phyloP scores from a whole-genome alignment of 1,139 yeast species.

The Saccharomyces pastorianus region DNA sequence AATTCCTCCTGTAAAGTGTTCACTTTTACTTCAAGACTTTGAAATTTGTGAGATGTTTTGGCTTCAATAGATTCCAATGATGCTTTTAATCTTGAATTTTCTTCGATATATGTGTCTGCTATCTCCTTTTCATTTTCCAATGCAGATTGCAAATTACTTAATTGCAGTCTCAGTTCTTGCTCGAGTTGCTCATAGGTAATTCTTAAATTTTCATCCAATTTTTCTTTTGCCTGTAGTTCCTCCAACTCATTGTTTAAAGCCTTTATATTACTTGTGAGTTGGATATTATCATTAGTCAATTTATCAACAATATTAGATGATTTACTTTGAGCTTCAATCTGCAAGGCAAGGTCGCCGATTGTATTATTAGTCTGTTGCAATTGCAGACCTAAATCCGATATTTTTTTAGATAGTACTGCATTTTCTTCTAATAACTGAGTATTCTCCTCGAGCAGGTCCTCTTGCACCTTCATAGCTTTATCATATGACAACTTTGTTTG shows the following conservation, averaged over 20 bases:
- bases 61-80: not conserved
- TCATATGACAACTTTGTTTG: conserved; percentile 36
- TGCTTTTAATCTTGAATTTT: not conserved
- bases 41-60: not conserved
- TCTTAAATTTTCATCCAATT: conserved; percentile 57
- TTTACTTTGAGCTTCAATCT: conserved; percentile 31
- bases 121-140: not conserved
- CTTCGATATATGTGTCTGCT: not conserved
- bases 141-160: conserved; percentile 32
- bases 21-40: not conserved
- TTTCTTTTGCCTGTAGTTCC: conserved; percentile 48
- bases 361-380: conserved; percentile 10
- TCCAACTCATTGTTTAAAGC: not conserved
- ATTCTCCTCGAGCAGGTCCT: conserved; percentile 38
- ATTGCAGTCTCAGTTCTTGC: conserved; percentile 41
- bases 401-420: conserved; percentile 4
- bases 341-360: conserved; percentile 12
- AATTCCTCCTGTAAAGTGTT: not conserved
- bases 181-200: conserved; percentile 48
- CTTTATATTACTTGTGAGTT: conserved; percentile 36
- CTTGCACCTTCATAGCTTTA: conserved; percentile 34
- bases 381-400: not conserved
- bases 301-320: conserved; percentile 25
- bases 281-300: conserved; percentile 36
- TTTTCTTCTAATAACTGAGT: conserved; percentile 37